Conservation (phyloP, 306 rosid genomes). For the Arachis stenosperma region DNA sequence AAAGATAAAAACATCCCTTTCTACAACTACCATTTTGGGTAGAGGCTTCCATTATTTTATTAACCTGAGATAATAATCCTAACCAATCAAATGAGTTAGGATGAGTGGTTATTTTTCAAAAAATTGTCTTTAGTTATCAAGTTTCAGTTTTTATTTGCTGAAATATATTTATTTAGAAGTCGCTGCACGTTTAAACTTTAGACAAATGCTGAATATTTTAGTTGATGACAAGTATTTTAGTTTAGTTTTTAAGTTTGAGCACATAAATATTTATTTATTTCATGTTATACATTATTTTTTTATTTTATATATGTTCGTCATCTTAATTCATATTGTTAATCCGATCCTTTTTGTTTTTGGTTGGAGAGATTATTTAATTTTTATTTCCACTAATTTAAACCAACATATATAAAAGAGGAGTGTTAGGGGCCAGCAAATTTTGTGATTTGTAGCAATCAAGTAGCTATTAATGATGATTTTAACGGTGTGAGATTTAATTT, state of each 20-base stretch:
- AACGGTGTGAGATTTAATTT: too few relatives aligned
- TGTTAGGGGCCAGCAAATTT: too few relatives aligned
- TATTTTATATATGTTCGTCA: not conserved
- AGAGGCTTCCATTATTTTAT: not conserved
- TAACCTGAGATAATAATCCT: too few relatives aligned
- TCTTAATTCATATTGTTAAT: not conserved
- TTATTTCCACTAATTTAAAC: slow-evolving; percentile 37
- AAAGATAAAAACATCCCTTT: slow-evolving; percentile 33
- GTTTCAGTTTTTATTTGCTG: not conserved
- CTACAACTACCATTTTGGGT: slow-evolving; percentile 8
- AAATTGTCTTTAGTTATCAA: not conserved
- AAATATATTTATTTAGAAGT: not conserved
- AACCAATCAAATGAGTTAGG: too few relatives aligned
- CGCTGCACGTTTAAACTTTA: not conserved
- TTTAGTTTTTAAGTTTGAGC: not conserved
- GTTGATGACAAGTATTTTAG: too few relatives aligned
- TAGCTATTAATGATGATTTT: too few relatives aligned
- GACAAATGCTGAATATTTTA: not conserved
- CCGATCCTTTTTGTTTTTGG: slow-evolving; percentile 7
- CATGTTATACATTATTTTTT: not conserved
- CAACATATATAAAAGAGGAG: slow-evolving; percentile 11
- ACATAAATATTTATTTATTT: not conserved
- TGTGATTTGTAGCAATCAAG: too few relatives aligned
- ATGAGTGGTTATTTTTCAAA: not conserved
- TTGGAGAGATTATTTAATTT: not conserved